Conservation (phyloP, 1,284 basidiomycete genomes). For the Leccinum griseonigrum region DNA sequence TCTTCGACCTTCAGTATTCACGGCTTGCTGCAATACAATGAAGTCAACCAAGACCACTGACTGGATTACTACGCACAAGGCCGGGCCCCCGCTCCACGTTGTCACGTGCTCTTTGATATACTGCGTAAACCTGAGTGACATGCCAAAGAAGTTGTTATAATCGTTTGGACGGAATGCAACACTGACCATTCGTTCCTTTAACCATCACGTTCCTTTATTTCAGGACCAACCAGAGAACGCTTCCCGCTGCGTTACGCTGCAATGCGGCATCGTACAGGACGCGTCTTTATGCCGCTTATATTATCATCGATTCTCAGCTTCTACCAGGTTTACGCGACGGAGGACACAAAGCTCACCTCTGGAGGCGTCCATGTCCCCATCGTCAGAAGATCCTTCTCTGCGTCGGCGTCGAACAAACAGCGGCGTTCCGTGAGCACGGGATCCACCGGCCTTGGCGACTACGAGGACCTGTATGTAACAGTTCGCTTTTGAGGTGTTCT, state of each 20-base stretch:
- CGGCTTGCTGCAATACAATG: background rate
- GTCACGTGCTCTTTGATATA: background rate
- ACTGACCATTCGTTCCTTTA: background rate
- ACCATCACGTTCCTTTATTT: background rate
- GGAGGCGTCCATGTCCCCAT: constrained; percentile 29
- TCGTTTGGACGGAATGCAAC: background rate
- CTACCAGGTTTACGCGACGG: constrained; percentile 1
- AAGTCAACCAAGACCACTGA: background rate
- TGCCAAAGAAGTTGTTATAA: background rate
- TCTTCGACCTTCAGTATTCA: constrained; percentile 2
- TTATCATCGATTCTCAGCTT: constrained; percentile 7
- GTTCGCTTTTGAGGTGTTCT: background rate
- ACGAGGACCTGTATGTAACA: constrained; percentile 44
- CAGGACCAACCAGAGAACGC: background rate
- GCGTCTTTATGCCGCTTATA: constrained; percentile 7
- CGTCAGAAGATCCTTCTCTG: constrained; percentile 2
- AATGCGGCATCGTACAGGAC: constrained; percentile 13
- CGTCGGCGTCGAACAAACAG: background rate
- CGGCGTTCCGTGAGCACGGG: constrained; percentile 20
- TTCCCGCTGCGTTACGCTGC: background rate
- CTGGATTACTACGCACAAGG: background rate
- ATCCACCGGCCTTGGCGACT: constrained; percentile 37
- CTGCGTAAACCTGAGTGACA: background rate
- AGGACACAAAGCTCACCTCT: constrained; percentile 2
- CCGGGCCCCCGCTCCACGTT: background rate